A percentile compares a stretch with the other conserved stretches of the same genome.
These are phyloP conservation scores for Chlorella variabilis DNA, from an alignment of 163 green algal genomes.

Conservation along the genomic window DNA sequence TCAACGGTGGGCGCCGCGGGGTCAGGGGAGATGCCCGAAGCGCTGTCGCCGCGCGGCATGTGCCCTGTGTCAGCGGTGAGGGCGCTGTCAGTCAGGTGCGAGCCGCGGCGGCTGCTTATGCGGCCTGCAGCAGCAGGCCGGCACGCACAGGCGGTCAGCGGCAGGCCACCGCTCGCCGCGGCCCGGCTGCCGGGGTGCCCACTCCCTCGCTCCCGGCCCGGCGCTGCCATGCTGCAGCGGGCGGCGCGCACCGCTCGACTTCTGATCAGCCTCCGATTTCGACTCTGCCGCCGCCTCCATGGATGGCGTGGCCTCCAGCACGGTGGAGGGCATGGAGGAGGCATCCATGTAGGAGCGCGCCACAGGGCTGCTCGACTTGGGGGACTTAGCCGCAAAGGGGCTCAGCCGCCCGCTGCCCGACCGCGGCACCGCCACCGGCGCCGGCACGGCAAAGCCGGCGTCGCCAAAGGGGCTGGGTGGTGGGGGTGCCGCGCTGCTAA, in stretches of 20 bases:
- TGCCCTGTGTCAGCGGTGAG: not conserved
- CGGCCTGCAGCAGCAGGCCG: not conserved
- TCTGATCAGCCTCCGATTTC: not conserved
- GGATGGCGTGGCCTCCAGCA: conserved; percentile 22
- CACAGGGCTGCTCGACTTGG: not conserved
- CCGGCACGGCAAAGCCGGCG: not conserved
- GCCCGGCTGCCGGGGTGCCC: no score
- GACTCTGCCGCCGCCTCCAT: conserved; percentile 2
- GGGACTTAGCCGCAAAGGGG: not conserved
- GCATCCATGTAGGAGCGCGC: not conserved
- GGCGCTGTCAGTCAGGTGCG: conserved; percentile 1
- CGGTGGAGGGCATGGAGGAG: not conserved
- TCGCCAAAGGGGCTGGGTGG: conserved; percentile 10
- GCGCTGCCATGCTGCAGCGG: not conserved
- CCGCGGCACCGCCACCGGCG: not conserved
- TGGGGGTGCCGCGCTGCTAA: not conserved
- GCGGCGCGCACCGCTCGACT: not conserved
- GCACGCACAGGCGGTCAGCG: no score
- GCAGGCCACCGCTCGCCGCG: no score
- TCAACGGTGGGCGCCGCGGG: no score
- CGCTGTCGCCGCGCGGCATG: not conserved
- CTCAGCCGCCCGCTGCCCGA: not conserved
- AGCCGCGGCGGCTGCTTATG: not conserved
- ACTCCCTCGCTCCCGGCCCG: no score
- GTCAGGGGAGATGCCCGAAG: no score